Evolutionary conservation across 116 monocot genomes (phyloP).

Genomic region (Dioscorea cayenensis): DNA sequence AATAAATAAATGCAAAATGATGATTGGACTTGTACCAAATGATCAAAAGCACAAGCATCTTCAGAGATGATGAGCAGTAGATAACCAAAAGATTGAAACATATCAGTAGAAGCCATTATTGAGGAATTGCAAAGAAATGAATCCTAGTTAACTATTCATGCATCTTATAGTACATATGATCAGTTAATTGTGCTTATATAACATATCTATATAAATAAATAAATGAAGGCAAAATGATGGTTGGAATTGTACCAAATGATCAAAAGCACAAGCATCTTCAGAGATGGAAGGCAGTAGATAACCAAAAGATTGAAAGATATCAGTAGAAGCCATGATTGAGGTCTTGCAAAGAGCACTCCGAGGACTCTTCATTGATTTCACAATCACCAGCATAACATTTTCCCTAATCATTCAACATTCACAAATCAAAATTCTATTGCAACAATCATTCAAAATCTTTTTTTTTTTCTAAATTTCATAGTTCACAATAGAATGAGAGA

Average conservation of each 20-base stretch:
- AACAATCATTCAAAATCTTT: background rate
- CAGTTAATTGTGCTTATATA: no score
- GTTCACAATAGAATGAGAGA: background rate
- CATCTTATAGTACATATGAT: no score
- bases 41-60: conserved; percentile 36
- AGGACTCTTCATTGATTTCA: conserved; percentile 79
- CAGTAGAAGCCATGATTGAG: conserved; percentile 71
- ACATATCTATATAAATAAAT: no score
- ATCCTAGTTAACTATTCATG: no score
- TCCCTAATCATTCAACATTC: conserved; percentile 25
- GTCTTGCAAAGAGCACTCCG: conserved; percentile 86
- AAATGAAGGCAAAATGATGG: background rate
- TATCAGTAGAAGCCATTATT: no score
- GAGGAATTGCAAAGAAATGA: no score
- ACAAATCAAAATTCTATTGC: background rate
- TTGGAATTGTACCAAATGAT: conserved; percentile 41
- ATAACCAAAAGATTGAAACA: no score
- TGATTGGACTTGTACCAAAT: conserved; percentile 29
- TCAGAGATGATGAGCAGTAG: no score
- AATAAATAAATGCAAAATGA: background rate
- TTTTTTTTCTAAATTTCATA: background rate
- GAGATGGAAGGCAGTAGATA: conserved; percentile 11
- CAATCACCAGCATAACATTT: conserved; percentile 46
- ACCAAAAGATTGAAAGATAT: conserved; percentile 58
- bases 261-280: conserved; percentile 31